A percentile compares a stretch with the other conserved stretches of the same genome.
phyloP scores from a whole-genome alignment of 306 rosid genomes.

The Macrotyloma uniflorum region DNA sequence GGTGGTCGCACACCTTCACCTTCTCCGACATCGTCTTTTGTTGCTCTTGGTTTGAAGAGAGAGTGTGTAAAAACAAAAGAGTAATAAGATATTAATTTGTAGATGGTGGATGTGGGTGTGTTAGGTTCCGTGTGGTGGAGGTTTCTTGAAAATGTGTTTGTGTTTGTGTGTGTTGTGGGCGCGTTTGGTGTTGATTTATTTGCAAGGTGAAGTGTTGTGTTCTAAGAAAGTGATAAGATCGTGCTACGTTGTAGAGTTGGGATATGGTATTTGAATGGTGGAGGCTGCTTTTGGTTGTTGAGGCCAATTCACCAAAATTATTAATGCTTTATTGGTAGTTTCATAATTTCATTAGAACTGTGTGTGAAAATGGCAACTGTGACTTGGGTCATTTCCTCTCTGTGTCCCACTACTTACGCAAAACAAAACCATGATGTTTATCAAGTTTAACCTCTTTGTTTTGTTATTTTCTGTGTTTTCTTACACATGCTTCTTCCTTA shows the following conservation, averaged over 20 bases:
- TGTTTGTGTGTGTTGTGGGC: not conserved
- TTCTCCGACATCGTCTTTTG: conserved; percentile 46
- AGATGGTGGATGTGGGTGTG: not conserved
- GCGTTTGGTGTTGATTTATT: conserved; percentile 6
- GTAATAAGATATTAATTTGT: not conserved
- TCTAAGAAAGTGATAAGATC: conserved; percentile 41
- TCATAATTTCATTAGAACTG: not conserved
- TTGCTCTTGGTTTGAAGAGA: not conserved
- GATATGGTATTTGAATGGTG: conserved; percentile 42
- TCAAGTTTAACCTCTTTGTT: not conserved
- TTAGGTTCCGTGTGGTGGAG: conserved; percentile 18
- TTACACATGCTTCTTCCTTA: not conserved
- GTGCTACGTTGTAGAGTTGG: conserved; percentile 9
- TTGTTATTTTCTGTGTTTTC: not conserved
- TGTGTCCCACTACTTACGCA: conserved; percentile 3
- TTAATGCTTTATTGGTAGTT: not conserved
- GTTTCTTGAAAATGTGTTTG: not conserved
- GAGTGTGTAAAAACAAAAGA: not conserved
- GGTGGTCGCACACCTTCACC: conserved; percentile 65
- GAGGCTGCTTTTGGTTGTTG: conserved; percentile 37
- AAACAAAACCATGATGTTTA: not conserved
- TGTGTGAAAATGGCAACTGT: not conserved
- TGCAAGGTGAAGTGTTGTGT: not conserved
- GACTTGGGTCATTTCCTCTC: not conserved
- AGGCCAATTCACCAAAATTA: not conserved